phyloP scores from a whole-genome alignment of 108 stramenopile species.

The Cylindrotheca fusiformis region DNA sequence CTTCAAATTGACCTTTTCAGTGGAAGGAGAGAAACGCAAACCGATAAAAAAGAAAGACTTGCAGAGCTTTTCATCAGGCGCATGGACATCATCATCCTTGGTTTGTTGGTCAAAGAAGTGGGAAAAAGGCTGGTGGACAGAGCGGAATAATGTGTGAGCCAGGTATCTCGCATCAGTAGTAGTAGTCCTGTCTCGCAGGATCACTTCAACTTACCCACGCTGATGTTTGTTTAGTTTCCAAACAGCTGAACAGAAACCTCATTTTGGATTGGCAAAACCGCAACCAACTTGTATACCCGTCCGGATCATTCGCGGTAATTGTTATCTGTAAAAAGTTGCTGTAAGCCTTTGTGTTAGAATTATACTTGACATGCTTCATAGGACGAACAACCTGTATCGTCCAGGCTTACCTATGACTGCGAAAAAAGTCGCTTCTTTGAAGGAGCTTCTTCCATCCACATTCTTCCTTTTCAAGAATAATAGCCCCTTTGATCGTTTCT shows the following conservation, averaged over 20 bases:
- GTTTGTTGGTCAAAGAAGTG: slow-evolving; percentile 47
- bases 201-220: slow-evolving; percentile 35
- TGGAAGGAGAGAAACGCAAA: slow-evolving; percentile 45
- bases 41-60: slow-evolving; percentile 63
- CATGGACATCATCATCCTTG: slow-evolving; percentile 6
- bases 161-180: no score
- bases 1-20: slow-evolving; percentile 50
- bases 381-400: background rate
- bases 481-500: slow-evolving; percentile 60
- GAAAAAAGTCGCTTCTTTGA: slow-evolving; percentile 29
- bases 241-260: slow-evolving; percentile 51
- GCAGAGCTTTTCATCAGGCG: slow-evolving; percentile 1
- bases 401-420: slow-evolving; percentile 5
- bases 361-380: no score
- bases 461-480: slow-evolving; percentile 5
- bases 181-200: no score
- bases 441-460: slow-evolving; percentile 19
- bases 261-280: slow-evolving; percentile 75
- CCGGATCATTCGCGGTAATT: slow-evolving; percentile 44
- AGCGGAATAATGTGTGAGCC: background rate
- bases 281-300: slow-evolving; percentile 71
- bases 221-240: slow-evolving; percentile 49
- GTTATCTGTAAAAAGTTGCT: slow-evolving; percentile 50
- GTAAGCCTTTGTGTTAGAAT: no score
- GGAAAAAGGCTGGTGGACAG: slow-evolving; percentile 38